Conservation (phyloP, 164 flowering plant species). For the Brasenia schreberi region DNA sequence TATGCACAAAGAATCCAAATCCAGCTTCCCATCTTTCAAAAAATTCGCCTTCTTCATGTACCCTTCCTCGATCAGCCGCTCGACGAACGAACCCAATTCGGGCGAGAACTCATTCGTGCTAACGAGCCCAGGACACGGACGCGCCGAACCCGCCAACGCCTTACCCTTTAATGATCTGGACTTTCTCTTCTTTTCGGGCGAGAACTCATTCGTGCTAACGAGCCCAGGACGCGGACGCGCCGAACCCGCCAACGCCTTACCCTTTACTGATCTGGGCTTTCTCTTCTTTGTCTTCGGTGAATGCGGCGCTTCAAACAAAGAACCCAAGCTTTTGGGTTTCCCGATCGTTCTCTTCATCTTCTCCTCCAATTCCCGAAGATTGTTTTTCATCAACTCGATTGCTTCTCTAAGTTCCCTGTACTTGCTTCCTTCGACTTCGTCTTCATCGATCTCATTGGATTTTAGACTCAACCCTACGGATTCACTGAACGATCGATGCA, state of each 20-base stretch:
- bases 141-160: too few species aligned
- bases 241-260: not conserved
- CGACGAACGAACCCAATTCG: constrained; percentile 10
- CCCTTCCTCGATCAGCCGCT: constrained; percentile 10
- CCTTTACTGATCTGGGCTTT: not conserved
- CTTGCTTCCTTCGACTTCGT: not conserved
- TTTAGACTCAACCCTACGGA: not conserved
- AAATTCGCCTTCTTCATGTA: constrained; percentile 11
- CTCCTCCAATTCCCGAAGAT: constrained; percentile 7
- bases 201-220: not conserved
- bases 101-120: constrained; percentile 6
- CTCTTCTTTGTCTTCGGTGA: not conserved
- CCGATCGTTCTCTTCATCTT: constrained; percentile 5
- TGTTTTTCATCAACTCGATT: constrained; percentile 7
- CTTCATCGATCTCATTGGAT: not conserved
- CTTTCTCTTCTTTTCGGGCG: not conserved
- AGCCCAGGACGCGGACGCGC: constrained; percentile 3
- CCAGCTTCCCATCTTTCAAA: constrained; percentile 9
- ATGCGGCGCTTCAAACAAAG: not conserved
- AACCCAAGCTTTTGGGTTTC: not conserved
- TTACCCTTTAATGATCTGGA: too few species aligned
- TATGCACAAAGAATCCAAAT: constrained; percentile 5
- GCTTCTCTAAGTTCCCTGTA: not conserved
- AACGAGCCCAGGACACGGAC: too few species aligned
- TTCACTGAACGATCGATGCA: not conserved